Conservation (phyloP, 2,329 filamentous ascomycete species). For the Botryotinia convoluta region DNA sequence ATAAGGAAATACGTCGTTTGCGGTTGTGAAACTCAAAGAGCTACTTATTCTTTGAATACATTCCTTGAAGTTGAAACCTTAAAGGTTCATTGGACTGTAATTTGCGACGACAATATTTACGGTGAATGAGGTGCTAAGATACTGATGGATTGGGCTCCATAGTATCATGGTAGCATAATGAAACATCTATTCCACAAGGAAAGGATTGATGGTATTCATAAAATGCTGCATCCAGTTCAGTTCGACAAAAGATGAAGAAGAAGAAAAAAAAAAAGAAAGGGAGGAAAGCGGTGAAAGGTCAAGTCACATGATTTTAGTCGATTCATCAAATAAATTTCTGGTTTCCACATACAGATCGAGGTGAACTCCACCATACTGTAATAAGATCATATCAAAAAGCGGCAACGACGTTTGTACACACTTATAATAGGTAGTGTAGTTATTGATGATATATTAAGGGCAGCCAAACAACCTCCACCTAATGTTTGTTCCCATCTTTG, state of each 20-base stretch:
- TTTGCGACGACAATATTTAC: neutral
- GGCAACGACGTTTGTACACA: neutral
- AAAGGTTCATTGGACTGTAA: neutral
- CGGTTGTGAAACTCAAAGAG: slow-evolving; percentile 6
- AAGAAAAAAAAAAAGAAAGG: neutral
- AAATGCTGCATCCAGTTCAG: neutral
- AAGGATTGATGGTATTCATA: neutral
- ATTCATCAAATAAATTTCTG: too few species aligned
- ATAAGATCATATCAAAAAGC: neutral
- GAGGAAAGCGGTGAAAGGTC: neutral
- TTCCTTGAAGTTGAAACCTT: neutral
- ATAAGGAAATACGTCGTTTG: slow-evolving; percentile 7
- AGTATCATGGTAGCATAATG: neutral
- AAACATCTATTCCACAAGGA: neutral
- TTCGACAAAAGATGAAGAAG: too few species aligned
- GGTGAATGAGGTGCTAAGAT: neutral
- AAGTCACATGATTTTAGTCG: neutral
- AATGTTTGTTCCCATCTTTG: neutral
- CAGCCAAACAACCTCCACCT: neutral
- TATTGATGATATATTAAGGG: neutral
- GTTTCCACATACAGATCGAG: neutral
- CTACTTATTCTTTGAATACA: neutral
- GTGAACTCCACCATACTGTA: neutral
- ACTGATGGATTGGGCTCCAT: neutral
- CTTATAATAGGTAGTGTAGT: neutral